Base-by-base conservation (phyloP, 768 basidiomycete species). In the Suillus fuscotomentosus region DNA sequence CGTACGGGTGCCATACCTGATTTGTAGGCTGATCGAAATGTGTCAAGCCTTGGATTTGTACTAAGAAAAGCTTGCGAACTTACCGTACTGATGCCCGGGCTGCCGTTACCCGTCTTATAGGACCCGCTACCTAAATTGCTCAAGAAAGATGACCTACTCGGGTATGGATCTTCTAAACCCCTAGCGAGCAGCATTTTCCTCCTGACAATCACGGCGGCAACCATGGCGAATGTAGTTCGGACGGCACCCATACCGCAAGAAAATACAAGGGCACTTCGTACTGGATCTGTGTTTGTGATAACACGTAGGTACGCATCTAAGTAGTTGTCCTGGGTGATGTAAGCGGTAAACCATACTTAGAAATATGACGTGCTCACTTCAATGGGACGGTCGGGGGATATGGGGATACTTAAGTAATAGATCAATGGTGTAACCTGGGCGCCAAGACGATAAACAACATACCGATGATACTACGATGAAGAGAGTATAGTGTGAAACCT, bases 231-330 rank as follows among this genome's bases (percentile, higher is more conserved):
- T 0, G 96, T 98, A 3, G 95, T 96, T 22, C 97, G 85, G 1
- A 98, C 96, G 3, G 94, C 94, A 53, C 97, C 97, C 88, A 97
- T 95, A 39, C 97, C 97, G 73, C 97, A 98, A 57, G 92, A 95
- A 75, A 99, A 98, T 5, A 99, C 91, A 22, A 99, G 80, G 0
- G 91, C 88, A 0, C 94, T 95, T 20, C 81, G 81, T 4, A 89
- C 78, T 2, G 97, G 96, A 70, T 97, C 92, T 0, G 90, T 86
- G 45, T 84, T 76, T 66, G 87, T 86, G 64, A 99, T 90, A 41
- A 97, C 88, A 3, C 82, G 83, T 22, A 96, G 81, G 74, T 98
- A 99, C 1, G 92, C 91, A 75, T 99, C 97, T 20, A 99, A 86
- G 75, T 99, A 98, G 71, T 96, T 95, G 75, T 97, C 92, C 88